Conservation (phyloP, 495 filamentous ascomycete genomes). For the Annulohypoxylon stygium region DNA sequence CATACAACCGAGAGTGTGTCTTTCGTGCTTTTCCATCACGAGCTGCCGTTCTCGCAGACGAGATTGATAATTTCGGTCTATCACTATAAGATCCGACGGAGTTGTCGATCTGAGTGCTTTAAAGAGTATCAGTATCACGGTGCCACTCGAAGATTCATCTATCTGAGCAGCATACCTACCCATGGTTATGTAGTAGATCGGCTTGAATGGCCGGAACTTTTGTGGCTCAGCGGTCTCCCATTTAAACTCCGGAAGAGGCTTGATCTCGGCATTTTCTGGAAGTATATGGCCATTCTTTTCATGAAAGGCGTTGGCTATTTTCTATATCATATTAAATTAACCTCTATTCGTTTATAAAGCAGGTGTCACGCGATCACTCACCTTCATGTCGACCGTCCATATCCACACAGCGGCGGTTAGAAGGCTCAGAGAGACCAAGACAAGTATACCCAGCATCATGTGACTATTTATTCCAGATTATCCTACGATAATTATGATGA, state of each 20-base stretch:
- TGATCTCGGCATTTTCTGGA: constrained; percentile 52
- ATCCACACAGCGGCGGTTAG: background rate
- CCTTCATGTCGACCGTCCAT: background rate
- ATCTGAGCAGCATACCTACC: constrained; percentile 57
- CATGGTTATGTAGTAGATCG: constrained; percentile 80
- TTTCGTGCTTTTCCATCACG: constrained; percentile 63
- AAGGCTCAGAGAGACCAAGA: constrained; percentile 1
- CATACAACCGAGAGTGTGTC: constrained; percentile 61
- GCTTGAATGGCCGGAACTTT: constrained; percentile 76
- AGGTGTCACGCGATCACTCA: background rate
- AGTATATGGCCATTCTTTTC: background rate
- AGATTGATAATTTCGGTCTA: constrained; percentile 74
- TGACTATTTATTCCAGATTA: background rate
- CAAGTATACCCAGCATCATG: background rate
- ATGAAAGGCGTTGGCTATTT: background rate
- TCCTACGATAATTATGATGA: too few species aligned
- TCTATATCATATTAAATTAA: background rate
- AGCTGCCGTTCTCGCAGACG: constrained; percentile 67
- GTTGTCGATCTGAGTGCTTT: constrained; percentile 62
- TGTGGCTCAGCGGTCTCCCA: constrained; percentile 70
- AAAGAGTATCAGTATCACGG: background rate
- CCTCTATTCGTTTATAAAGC: background rate
- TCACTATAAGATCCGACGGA: constrained; percentile 72
- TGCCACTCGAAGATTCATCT: background rate
- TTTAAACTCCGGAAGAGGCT: constrained; percentile 70